phyloP scores from a whole-genome alignment of 2,329 filamentous ascomycete species.

The Nemania abortiva region DNA sequence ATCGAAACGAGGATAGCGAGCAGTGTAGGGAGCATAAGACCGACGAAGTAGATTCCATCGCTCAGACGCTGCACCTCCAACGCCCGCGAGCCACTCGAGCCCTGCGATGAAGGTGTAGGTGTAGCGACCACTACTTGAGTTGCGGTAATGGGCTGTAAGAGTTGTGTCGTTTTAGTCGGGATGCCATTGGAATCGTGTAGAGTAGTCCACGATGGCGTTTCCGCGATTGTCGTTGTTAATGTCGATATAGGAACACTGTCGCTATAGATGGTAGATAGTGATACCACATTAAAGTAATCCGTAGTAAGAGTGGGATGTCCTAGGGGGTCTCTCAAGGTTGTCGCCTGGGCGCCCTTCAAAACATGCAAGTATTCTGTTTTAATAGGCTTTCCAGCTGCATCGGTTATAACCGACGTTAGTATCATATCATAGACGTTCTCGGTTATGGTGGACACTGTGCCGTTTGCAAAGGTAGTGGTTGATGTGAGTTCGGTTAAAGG shows the following conservation, averaged over 20 bases:
- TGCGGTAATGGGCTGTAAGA: constrained; percentile 41
- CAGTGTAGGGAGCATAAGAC: constrained; percentile 54
- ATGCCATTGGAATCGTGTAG: constrained; percentile 37
- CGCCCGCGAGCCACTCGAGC: constrained; percentile 17
- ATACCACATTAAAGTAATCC: constrained; percentile 38
- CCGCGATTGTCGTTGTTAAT: constrained; percentile 28
- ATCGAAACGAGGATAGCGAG: constrained; percentile 52
- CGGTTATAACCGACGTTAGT: constrained; percentile 15
- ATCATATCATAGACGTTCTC: constrained; percentile 26
- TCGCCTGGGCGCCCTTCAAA: constrained; percentile 28
- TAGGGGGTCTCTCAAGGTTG: constrained; percentile 41
- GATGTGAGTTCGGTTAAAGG: constrained; percentile 24
- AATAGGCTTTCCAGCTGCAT: constrained; percentile 40
- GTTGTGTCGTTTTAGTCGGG: constrained; percentile 38
- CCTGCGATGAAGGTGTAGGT: constrained; percentile 36
- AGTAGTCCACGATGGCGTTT: constrained; percentile 35
- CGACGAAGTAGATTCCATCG: constrained; percentile 52
- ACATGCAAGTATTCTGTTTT: constrained; percentile 23
- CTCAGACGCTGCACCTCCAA: constrained; percentile 45
- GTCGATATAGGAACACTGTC: constrained; percentile 42
- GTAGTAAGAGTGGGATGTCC: constrained; percentile 43
- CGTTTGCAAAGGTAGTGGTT: constrained; percentile 35
- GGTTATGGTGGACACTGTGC: constrained; percentile 36
- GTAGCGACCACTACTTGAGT: constrained; percentile 27
- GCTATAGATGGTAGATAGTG: constrained; percentile 34